Evolutionary conservation across 345 rosid species (phyloP), one percentile per base, ranked within the genome.

Genomic region (Excoecaria cochinchinensis): DNA sequence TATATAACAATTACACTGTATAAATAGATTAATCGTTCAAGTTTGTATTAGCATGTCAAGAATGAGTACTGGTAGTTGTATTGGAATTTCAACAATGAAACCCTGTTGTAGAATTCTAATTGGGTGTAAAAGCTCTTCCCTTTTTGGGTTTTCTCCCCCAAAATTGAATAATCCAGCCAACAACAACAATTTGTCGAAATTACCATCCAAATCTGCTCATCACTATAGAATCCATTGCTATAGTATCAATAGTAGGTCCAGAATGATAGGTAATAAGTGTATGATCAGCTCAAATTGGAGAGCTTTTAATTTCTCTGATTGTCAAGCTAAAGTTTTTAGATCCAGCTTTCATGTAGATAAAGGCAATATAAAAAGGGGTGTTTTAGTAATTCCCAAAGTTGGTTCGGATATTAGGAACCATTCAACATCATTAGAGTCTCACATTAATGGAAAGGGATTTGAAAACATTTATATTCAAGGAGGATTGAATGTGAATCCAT

Each of bases 51-150:
- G 7, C 3, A 22, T 38, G 58, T 8, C 38, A 67, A 74, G 59
- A 59, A 91, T 93, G 97, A 95, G 77, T 71, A 78, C 84, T 70
- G 55, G 80, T 46, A 81, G 87, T 67, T 90, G 89, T 81, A 82
- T 94, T 72, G 86, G 89, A 60, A 85, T 91, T 76, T 86, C 90
- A 19, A 81, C 87, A 8, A 82, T 91, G 90, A 95, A 85, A 84
- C 99, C 99, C 72, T 89, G 88, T 78, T 85, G 97, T 85, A 88
- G 87, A 85, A 84, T 89, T 76, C 73, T 89, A 42, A 81, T 91
- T 83, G 79, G 89, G 66, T 87, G 67, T 59, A 87, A 61, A 83
- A 83, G 86, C 51, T 85, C 86, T 62, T 87, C 89, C 13, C 74
- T 91, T 58, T 89, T 86, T 4, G 96, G 96, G 71, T 51, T 73